phyloP scores from a whole-genome alignment of 2,329 filamentous ascomycete genomes.

The Pyricularia sp. region DNA sequence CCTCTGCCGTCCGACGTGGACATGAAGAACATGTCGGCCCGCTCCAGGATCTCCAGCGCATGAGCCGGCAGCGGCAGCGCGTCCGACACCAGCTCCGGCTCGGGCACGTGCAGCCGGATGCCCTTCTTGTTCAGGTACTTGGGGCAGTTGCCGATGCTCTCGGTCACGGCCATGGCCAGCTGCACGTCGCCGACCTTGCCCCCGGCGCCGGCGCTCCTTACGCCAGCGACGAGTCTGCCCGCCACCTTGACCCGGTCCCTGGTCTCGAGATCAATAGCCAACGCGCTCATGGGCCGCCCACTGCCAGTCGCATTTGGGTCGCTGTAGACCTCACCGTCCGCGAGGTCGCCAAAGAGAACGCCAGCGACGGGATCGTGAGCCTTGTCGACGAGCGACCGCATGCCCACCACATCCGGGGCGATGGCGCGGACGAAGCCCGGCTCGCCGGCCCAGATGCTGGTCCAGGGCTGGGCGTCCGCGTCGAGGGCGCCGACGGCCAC shows the following conservation, averaged over 20 bases:
- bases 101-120: slow-evolving; percentile 44
- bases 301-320: slow-evolving; percentile 11
- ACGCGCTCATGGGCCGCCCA: slow-evolving; percentile 31
- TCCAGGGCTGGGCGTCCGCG: slow-evolving; percentile 57
- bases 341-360: slow-evolving; percentile 44
- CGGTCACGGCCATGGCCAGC: slow-evolving; percentile 59
- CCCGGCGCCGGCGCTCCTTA: slow-evolving; percentile 26
- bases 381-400: slow-evolving; percentile 51
- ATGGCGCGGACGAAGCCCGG: slow-evolving; percentile 57
- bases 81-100: slow-evolving; percentile 31
- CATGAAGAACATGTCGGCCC: slow-evolving; percentile 71
- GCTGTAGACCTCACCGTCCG: slow-evolving; percentile 26
- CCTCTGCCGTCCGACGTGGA: slow-evolving; percentile 50
- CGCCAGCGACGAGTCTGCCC: slow-evolving; percentile 59
- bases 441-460: slow-evolving; percentile 68
- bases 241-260: slow-evolving; percentile 66
- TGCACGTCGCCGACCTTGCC: slow-evolving; percentile 26
- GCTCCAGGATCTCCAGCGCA: slow-evolving; percentile 49
- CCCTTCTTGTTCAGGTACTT: slow-evolving; percentile 76
- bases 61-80: slow-evolving; percentile 35
- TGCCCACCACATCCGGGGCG: slow-evolving; percentile 52
- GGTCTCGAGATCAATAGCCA: slow-evolving; percentile 58
- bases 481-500: slow-evolving; percentile 69
- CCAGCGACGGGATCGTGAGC: slow-evolving; percentile 61
- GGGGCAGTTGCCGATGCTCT: slow-evolving; percentile 73